These are phyloP conservation scores for Rutstroemia sp. DNA, from an alignment of 2,329 filamentous ascomycete genomes.

Conservation along the genomic window DNA sequence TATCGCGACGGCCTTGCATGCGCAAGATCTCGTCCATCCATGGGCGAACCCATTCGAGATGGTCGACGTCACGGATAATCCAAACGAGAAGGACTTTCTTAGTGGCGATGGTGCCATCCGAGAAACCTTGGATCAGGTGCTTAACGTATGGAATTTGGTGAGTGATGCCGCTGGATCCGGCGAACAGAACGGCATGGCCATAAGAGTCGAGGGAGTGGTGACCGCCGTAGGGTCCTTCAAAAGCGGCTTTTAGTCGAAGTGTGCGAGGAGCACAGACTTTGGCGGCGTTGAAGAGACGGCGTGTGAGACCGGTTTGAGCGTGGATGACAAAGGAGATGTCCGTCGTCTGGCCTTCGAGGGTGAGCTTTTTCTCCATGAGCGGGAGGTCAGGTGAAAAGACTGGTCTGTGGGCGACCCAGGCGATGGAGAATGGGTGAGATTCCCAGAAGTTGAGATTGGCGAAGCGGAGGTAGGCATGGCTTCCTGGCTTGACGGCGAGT, in stretches of 20 bases:
- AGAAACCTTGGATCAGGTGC: conserved; percentile 64
- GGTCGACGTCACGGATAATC: conserved; percentile 84
- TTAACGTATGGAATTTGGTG: conserved; percentile 87
- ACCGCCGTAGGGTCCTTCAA: conserved; percentile 85
- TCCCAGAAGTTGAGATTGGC: conserved; percentile 60
- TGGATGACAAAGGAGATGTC: conserved; percentile 78
- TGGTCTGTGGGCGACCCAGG: conserved; percentile 57
- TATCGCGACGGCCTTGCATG: conserved; percentile 72
- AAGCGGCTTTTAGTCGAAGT: conserved; percentile 45
- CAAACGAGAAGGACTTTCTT: conserved; percentile 79
- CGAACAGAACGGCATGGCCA: conserved; percentile 83
- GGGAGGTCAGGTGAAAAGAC: conserved; percentile 27
- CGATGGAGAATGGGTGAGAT: conserved; percentile 71
- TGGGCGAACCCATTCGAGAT: conserved; percentile 86
- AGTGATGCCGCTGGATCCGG: conserved; percentile 89
- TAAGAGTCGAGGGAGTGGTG: conserved; percentile 86
- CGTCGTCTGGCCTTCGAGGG: conserved; percentile 9
- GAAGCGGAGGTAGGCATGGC: conserved; percentile 70
- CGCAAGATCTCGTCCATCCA: conserved; percentile 72
- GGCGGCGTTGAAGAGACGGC: conserved; percentile 68
- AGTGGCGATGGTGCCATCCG: conserved; percentile 66
- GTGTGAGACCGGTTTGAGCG: conserved; percentile 81
- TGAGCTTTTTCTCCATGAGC: conserved; percentile 32
- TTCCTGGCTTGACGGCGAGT: conserved; percentile 59
- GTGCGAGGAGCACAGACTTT: conserved; percentile 28